phyloP scores from a whole-genome alignment of 2,329 filamentous ascomycete species.

The Orbilia oligospora region DNA sequence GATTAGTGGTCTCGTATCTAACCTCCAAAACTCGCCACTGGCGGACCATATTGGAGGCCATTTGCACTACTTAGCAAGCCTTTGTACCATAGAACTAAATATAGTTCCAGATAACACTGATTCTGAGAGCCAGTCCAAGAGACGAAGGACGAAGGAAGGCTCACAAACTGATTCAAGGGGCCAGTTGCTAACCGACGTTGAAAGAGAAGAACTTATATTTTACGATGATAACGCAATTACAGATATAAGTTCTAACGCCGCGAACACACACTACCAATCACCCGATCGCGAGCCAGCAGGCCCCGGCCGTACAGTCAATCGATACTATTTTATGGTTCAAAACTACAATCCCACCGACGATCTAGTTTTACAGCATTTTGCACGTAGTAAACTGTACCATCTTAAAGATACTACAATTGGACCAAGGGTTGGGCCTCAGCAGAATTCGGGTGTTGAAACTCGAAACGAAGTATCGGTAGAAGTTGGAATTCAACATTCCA shows the following conservation, averaged over 20 bases:
- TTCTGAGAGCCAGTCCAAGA: neutral
- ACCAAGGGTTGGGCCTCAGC: too few relatives aligned
- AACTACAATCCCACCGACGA: neutral
- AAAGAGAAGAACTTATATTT: neutral
- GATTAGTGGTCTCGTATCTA: neutral
- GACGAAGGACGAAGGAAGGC: neutral
- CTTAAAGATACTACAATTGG: too few relatives aligned
- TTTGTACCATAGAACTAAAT: neutral
- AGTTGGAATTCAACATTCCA: too few relatives aligned
- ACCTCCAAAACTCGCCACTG: too few relatives aligned
- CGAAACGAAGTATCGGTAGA: too few relatives aligned
- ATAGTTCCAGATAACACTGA: neutral
- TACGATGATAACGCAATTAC: neutral
- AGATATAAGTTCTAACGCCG: neutral
- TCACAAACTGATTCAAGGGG: neutral
- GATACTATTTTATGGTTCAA: neutral
- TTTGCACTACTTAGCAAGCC: neutral
- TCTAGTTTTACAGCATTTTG: neutral
- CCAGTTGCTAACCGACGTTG: neutral
- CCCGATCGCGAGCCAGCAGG: neutral
- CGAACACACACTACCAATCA: neutral
- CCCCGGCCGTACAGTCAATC: neutral
- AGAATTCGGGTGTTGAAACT: too few relatives aligned
- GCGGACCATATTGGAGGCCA: neutral
- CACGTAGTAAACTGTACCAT: too few relatives aligned